These are phyloP conservation scores for Hibiscus trionum DNA, from an alignment of 345 rosid genomes.

Conservation along the genomic window DNA sequence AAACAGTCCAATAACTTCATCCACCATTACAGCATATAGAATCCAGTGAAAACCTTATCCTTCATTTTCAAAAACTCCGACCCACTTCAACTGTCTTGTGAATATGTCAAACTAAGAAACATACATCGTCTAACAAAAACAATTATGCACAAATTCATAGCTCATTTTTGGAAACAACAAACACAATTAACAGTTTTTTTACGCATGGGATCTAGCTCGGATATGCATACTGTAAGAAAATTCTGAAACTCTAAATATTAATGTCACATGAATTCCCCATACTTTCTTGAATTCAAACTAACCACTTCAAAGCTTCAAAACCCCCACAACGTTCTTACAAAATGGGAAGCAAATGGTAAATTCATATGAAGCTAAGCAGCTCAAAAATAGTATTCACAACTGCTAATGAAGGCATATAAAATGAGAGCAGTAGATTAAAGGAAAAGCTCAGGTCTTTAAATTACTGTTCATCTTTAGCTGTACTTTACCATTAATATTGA, in stretches of 20 bases:
- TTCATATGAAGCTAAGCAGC: neutral
- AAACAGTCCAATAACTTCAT: neutral
- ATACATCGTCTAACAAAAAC: neutral
- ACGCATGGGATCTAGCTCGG: neutral
- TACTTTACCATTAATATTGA: conserved; percentile 73
- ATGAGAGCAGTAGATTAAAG: neutral
- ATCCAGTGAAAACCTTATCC: neutral
- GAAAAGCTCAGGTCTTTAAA: neutral
- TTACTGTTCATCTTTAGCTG: neutral
- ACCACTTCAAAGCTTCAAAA: neutral
- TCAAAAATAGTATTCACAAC: neutral
- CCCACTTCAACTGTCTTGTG: neutral
- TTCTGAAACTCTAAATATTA: neutral
- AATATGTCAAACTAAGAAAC: neutral
- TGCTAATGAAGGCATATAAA: neutral
- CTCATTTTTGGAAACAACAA: neutral
- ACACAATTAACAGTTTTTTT: neutral
- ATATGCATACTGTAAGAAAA: neutral
- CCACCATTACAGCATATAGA: neutral
- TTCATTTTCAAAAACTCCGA: neutral
- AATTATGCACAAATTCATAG: neutral
- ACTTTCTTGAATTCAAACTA: neutral
- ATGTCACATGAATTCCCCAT: neutral
- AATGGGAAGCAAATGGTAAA: neutral
- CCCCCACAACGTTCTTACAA: neutral